These are phyloP conservation scores for Kuraishia borneana DNA, from an alignment of 805 yeast genomes.

Conservation along the genomic window DNA sequence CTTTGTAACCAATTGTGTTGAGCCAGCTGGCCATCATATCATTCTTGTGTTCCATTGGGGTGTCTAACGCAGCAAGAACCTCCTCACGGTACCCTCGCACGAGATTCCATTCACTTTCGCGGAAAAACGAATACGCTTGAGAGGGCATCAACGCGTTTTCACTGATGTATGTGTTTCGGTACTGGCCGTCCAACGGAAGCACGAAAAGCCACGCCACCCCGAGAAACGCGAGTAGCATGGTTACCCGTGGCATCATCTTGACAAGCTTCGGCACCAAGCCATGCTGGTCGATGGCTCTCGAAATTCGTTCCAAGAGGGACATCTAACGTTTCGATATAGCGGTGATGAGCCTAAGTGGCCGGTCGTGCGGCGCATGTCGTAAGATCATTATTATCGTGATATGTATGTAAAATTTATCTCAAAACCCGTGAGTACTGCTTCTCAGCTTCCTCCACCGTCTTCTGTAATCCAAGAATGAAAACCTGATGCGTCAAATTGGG, in stretches of 20 bases:
- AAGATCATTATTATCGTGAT: background rate
- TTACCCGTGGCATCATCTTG: slow-evolving; percentile 28
- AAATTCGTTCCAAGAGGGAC: slow-evolving; percentile 36
- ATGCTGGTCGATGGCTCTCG: slow-evolving; percentile 27
- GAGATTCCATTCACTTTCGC: slow-evolving; percentile 92
- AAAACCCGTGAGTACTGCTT: slow-evolving; percentile 35
- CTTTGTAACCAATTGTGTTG: slow-evolving; percentile 59
- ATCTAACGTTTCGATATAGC: no score
- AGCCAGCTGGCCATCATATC: slow-evolving; percentile 46
- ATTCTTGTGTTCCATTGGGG: slow-evolving; percentile 26
- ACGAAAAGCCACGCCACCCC: slow-evolving; percentile 51
- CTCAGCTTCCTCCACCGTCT: slow-evolving; percentile 61
- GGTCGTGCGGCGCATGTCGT: no score
- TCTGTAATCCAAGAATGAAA: slow-evolving; percentile 63
- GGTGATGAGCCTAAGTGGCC: no score
- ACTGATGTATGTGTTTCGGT: slow-evolving; percentile 72
- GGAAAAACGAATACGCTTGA: slow-evolving; percentile 82
- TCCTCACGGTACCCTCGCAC: slow-evolving; percentile 76
- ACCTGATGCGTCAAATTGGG: slow-evolving; percentile 83
- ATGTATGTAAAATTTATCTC: slow-evolving; percentile 17
- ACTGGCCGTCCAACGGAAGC: slow-evolving; percentile 76
- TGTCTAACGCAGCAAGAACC: slow-evolving; percentile 25
- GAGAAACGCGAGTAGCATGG: slow-evolving; percentile 26
- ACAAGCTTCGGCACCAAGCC: slow-evolving; percentile 37
- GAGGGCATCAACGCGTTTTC: slow-evolving; percentile 97